Base-by-base conservation (phyloP, 371 early-diverging fungal genomes). In the Sporodiniella umbellata region DNA sequence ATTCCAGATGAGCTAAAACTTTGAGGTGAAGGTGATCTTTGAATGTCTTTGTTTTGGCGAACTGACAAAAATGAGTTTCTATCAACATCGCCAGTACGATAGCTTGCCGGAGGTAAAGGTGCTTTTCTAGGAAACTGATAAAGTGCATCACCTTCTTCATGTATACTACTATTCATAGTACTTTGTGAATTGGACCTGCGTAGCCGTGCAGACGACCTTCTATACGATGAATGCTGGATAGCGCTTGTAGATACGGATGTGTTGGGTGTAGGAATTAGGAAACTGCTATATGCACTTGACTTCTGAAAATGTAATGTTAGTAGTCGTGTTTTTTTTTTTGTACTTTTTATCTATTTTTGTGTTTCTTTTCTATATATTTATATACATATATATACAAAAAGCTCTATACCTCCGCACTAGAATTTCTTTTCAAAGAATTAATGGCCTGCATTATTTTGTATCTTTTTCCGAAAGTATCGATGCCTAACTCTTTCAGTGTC, bases 361-460 rank as follows among this genome's bases (percentile, higher is more conserved):
- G n/a, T n/a, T n/a, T n/a, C n/a, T n/a, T n/a, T n/a, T n/a, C n/a
- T n/a, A n/a, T n/a, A n/a, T n/a, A n/a, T n/a, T n/a, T n/a, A n/a
- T n/a, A n/a, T n/a, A n/a, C n/a, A n/a, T n/a, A n/a, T n/a, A n/a
- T n/a, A n/a, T n/a, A n/a, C n/a, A 38, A 30, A 38, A 11, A 17
- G 15, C 28, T 44, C 23, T 38, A 24, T 44, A 44, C 33, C 19
- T 31, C 37, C 14, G 45, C 14, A 31, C 28, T 26, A 8, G 31
- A 48, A 39, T 66, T 48, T 8, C 67, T 68, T 56, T 79, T 82
- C 25, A 86, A 52, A 12, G 64, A 51, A 18, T 55, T 68, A 45
- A 87, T 87, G 52, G 86, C 84, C 35, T 78, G 83, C 80, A 84
- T 85, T 25, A 88, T 72, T 47, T 84, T 83, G 57, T 82, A 79